These are phyloP conservation scores for Cephalotrichum gorgonifer DNA, from an alignment of 2,329 filamentous ascomycete species.

Conservation along the genomic window DNA sequence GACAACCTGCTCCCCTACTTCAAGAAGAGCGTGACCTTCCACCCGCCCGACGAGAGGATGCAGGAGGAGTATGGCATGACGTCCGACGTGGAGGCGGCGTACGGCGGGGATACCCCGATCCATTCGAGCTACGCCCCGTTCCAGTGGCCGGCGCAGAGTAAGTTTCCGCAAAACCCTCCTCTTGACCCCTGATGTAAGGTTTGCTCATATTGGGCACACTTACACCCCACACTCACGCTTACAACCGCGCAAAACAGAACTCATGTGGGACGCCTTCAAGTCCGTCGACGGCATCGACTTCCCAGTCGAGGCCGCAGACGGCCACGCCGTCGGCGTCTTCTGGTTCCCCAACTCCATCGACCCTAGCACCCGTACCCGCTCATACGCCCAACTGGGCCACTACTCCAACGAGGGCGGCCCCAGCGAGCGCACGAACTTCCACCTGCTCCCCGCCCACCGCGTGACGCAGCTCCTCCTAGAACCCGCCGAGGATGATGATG, in stretches of 20 bases:
- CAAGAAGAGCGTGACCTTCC: constrained; percentile 7
- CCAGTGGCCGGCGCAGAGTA: constrained; percentile 7
- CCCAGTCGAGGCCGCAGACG: constrained; percentile 14
- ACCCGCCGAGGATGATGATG: not conserved
- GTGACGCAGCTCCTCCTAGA: constrained; percentile 8
- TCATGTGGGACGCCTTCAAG: constrained; percentile 10
- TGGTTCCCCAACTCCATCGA: constrained; percentile 21
- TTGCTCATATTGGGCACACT: not conserved
- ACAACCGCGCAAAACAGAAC: too few species aligned
- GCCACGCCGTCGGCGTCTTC: constrained; percentile 16
- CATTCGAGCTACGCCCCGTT: constrained; percentile 10
- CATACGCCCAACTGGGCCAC: constrained; percentile 17
- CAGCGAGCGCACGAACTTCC: constrained; percentile 6
- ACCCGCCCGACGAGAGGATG: constrained; percentile 11
- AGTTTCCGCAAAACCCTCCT: constrained; percentile 7
- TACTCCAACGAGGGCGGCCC: constrained; percentile 13
- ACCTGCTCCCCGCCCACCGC: constrained; percentile 8
- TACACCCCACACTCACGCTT: too few species aligned
- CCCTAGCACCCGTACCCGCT: constrained; percentile 14
- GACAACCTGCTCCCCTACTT: constrained; percentile 10
- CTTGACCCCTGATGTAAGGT: constrained; percentile 1
- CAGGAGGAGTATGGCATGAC: constrained; percentile 13
- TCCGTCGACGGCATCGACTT: constrained; percentile 14
- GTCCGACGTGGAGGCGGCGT: constrained; percentile 11
- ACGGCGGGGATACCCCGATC: constrained; percentile 7